Base-by-base conservation (phyloP, 1,139 yeast species). In the Pneumocystis canis region DNA sequence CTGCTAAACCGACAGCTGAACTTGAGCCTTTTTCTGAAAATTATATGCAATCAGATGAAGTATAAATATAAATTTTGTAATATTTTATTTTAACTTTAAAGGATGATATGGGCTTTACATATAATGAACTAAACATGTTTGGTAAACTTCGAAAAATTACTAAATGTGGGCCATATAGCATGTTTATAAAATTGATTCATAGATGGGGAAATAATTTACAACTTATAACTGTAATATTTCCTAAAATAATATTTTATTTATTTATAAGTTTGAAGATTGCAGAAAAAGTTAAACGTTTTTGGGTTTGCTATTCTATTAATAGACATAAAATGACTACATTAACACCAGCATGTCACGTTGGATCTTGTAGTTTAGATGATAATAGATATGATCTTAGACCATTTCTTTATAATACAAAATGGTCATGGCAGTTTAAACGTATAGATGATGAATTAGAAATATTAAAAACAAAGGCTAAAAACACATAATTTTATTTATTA, bases 341-440 rank as follows among this genome's bases (percentile, higher is more conserved):
- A 74, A 92, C 99, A 0, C 99, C 99, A 16, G 82, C 95, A 31
- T 94, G 92, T 71, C 98, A 92, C 70, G 98, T 98, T 0, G 99
- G 92, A 72, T 95, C 88, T 71, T 92, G 94, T 72, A 89, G 97
- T 1, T 97, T 98, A 0, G 99, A 92, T 74, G 99, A 92, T 73
- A 92, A 92, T 73, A 81, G 99, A 70, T 92, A 87, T 73, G 99
- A 92, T 73, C 78, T 94, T 71, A 80, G 99, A 68, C 99, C 98
- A 25, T 89, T 92, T 73, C 79, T 92, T 73, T 88, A 92, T 65
- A 83, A 87, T 69, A 97, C 97, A n/a, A 77, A 88, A 65, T 92
- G 89, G 75, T 82, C 90, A 1, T 87, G 92, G 85, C 96, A 97
- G 1, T 82, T 89, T 68, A 84, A 83, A 73, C 89, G 88, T 75